Evolutionary conservation across 1,284 basidiomycete genomes (phyloP), one percentile per base, ranked within the genome.

Genomic region (Thecaphora thlaspeos): DNA sequence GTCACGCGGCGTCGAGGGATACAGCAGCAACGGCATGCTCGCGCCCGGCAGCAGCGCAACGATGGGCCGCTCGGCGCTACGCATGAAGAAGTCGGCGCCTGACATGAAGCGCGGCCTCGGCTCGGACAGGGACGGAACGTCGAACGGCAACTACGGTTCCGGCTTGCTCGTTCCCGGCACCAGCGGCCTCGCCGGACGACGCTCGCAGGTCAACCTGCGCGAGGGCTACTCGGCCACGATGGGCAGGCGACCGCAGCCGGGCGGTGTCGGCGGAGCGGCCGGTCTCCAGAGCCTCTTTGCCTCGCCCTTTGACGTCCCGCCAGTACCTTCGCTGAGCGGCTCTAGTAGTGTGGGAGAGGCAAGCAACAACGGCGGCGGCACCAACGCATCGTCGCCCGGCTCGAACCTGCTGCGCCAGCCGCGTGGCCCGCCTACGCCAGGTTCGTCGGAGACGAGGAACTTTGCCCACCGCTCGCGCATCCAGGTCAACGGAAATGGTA

Each of bases 241-340:
- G 44, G 70, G 70, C 24, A 48, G 60, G 34, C 84, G 86, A 71
- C 46, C 63, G 7, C 58, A 51, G 15, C 55, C 58, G 15, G 63
- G 53, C 22, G 70, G 64, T 21, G 46, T 58, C 12, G 61, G 68
- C n/a, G 61, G 61, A 11, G 68, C 69, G 2, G 63, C 66, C 11
- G 64, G 61, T 11, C 46, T 70, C 19, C 61, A 66, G 46, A 70
- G 53, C 26, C 55, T 76, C 21, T 77, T 76, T 47, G 56, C 69
- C 4, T 71, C 66, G 12, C 68, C 61, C 0, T 70, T 70, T 36
- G 75, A 77, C 41, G 62, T 66, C 2, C 65, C 71, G 1, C 60
- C 71, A 0, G 66, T 74, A 1, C 73, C 75, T 10, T 50, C 60
- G 22, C 42, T 65, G 22, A 26, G 44, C 12, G 50, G 51, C 11